Conservation (phyloP, 1,284 basidiomycete genomes). For the Ceratobasidium sp. region DNA sequence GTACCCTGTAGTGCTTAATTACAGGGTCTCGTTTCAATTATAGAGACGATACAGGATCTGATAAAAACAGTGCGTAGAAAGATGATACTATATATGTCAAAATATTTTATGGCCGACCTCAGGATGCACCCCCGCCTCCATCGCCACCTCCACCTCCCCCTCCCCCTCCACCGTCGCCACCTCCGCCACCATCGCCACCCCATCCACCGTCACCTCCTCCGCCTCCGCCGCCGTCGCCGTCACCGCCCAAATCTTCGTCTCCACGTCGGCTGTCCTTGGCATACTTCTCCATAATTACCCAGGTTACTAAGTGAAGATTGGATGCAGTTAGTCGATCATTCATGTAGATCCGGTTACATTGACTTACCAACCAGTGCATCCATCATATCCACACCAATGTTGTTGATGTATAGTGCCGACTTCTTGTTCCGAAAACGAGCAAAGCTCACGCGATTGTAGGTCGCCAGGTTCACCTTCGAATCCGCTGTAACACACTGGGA, state of each 20-base stretch:
- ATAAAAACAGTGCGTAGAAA: too few relatives aligned
- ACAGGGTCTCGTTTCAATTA: too few relatives aligned
- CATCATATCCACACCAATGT: background rate
- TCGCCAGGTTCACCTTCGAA: conserved; percentile 18
- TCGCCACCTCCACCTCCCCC: too few relatives aligned
- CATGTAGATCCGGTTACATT: background rate
- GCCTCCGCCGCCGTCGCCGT: background rate
- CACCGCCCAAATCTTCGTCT: background rate
- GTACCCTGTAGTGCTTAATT: too few relatives aligned
- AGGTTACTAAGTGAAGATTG: background rate
- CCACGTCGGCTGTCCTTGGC: background rate
- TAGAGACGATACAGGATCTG: too few relatives aligned
- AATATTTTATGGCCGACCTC: too few relatives aligned
- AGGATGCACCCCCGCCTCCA: too few relatives aligned
- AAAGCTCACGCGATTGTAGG: conserved; percentile 20
- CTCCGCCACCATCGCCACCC: background rate
- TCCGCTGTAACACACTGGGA: conserved; percentile 25
- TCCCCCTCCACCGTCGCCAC: background rate
- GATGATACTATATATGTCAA: too few relatives aligned
- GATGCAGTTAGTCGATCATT: background rate
- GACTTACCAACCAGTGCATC: conserved; percentile 30
- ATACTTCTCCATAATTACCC: conserved; percentile 21
- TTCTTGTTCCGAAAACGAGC: conserved; percentile 27
- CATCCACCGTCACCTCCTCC: background rate
- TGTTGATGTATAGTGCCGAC: conserved; percentile 15